Evolutionary conservation across 768 basidiomycete genomes (phyloP), one percentile per base, ranked within the genome.

Genomic region (Mycena crocata): DNA sequence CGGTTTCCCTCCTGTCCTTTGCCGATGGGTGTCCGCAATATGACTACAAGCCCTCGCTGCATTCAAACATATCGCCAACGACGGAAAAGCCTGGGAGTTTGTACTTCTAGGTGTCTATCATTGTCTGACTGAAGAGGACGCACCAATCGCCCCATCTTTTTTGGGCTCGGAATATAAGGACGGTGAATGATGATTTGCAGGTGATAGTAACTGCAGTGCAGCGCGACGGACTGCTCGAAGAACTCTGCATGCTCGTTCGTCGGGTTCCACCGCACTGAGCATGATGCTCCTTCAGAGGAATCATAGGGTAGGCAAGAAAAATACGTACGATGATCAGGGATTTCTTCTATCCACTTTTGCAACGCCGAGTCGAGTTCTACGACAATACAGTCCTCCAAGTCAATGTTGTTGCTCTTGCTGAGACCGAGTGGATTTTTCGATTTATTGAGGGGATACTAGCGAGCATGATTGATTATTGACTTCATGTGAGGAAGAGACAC

Each of bases 1-100:
- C 3, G 81, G 81, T 37, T 80, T 64, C 6, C 72, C 62, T 30
- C 77, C 65, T 6, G 40, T 73, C 14, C 80, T 75, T 63, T 73
- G 77, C 51, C 83, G 78, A 67, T 82, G 80, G 56, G 79, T 67
- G 78, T 94, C 92, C 23, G 92, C 76, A 31, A 95, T 85, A 73
- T 91, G 92, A 40, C 86, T 87, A 64, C 87, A 90, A 1, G 92
- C 93, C 10, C 93, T 83, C 2, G 94, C 92, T 0, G 94, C 89
- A 66, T 94, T 95, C n/a, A 90, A 89, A 75, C 93, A 95, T 57
- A 95, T 94, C 0, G 92, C 92, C 34, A 95, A 81, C 0, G 93
- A 72, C 80, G 91, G 89, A 54, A 90, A 84, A 0, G 77, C 45
- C 50, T 63, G 40, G 13, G 40, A 37, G 24, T 24, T 49, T 21